phyloP scores from a whole-genome alignment of 805 yeast genomes.

The Lipomyces sp. region DNA sequence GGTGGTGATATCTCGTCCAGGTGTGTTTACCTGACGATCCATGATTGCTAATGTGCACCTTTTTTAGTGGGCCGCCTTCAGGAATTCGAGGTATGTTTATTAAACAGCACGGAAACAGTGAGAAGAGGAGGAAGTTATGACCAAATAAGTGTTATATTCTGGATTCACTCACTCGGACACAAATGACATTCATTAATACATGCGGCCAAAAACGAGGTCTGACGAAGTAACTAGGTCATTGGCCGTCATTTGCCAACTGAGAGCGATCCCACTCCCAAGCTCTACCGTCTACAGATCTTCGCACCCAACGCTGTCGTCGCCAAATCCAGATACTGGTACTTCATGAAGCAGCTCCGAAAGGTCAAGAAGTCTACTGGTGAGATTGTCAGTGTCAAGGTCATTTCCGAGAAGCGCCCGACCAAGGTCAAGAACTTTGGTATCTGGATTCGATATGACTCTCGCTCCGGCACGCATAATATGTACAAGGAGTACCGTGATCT shows the following conservation, averaged over 20 bases:
- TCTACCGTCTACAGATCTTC: constrained; percentile 99
- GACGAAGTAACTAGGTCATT: constrained; percentile 88
- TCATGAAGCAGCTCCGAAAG: constrained; percentile 98
- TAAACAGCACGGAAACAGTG: neutral
- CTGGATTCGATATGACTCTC: constrained; percentile 99
- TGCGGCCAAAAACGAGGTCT: neutral
- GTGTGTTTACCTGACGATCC: neutral
- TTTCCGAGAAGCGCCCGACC: constrained; percentile 95
- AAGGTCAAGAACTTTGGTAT: constrained; percentile 99
- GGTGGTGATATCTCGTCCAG: neutral
- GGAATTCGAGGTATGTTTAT: constrained; percentile 36
- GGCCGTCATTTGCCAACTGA: constrained; percentile 99
- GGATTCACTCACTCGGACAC: neutral
- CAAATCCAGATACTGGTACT: constrained; percentile 99
- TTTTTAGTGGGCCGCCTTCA: constrained; percentile 36
- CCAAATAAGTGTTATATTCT: neutral
- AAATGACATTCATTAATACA: neutral
- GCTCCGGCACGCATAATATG: constrained; percentile 99
- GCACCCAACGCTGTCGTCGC: constrained; percentile 99
- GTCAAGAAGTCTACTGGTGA: constrained; percentile 99
- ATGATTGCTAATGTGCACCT: constrained; percentile 9
- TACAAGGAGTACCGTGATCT: constrained; percentile 99
- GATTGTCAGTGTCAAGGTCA: constrained; percentile 86
- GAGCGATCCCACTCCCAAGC: constrained; percentile 98
- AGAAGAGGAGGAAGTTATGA: neutral